phyloP scores from a whole-genome alignment of 352 stramenopile species.

The Phytophthora ramorum region DNA sequence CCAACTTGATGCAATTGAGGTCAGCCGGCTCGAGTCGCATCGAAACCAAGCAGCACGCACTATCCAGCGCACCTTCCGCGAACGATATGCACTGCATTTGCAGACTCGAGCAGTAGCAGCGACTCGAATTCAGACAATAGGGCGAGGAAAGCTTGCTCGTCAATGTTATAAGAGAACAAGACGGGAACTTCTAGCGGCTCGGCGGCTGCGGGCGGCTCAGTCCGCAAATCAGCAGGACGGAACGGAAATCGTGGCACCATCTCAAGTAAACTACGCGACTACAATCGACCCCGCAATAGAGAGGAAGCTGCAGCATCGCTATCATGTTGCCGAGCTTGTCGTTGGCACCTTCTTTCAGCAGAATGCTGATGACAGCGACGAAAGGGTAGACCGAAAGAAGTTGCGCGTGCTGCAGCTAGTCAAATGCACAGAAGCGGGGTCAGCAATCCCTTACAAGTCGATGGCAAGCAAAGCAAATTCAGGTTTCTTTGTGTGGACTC shows the following conservation, averaged over 20 bases:
- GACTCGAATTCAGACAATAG: slow-evolving; percentile 43
- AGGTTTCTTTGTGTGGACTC: slow-evolving; percentile 52
- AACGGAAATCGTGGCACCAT: background rate
- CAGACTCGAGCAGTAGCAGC: slow-evolving; percentile 33
- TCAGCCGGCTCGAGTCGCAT: background rate
- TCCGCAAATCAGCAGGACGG: slow-evolving; percentile 9
- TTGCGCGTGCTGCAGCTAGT: slow-evolving; percentile 29
- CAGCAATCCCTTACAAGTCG: background rate
- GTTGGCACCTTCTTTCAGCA: slow-evolving; percentile 7
- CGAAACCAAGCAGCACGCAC: slow-evolving; percentile 33
- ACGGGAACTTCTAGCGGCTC: slow-evolving; percentile 9
- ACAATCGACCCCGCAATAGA: slow-evolving; percentile 17
- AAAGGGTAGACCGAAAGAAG: slow-evolving; percentile 1
- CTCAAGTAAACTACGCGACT: slow-evolving; percentile 17
- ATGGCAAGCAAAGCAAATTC: background rate
- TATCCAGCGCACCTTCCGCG: slow-evolving; percentile 55
- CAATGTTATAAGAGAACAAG: slow-evolving; percentile 1
- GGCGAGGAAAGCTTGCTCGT: slow-evolving; percentile 19
- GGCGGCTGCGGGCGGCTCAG: background rate
- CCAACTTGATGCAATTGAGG: slow-evolving; percentile 49
- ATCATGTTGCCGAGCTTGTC: slow-evolving; percentile 7
- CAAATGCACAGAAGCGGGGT: background rate
- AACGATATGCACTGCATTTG: slow-evolving; percentile 44
- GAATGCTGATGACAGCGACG: background rate
- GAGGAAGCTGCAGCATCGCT: slow-evolving; percentile 11